phyloP scores from a whole-genome alignment of 345 rosid genomes.

The Boechera retrofracta region DNA sequence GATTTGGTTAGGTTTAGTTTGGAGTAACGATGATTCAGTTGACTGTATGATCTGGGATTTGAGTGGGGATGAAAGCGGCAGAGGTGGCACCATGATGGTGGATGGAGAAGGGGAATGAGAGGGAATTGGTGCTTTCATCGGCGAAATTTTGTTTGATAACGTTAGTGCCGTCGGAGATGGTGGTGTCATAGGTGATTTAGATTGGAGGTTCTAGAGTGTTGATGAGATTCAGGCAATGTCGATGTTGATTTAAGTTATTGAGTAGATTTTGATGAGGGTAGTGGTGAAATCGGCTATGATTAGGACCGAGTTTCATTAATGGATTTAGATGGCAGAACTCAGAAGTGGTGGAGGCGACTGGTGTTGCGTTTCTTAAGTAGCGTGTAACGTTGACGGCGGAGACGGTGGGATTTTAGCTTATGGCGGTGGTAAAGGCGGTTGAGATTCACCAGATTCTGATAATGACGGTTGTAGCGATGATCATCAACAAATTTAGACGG shows the following conservation, averaged over 20 bases:
- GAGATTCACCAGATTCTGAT: too few species aligned
- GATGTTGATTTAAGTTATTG: constrained; percentile 1
- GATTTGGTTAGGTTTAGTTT: background rate
- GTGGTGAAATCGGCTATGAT: background rate
- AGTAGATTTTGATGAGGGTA: background rate
- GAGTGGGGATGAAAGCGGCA: background rate
- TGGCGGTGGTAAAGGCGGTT: background rate
- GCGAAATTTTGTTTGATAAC: too few species aligned
- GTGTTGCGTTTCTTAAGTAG: background rate
- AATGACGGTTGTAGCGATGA: too few species aligned
- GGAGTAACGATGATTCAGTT: background rate
- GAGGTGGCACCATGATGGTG: background rate
- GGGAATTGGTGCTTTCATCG: background rate
- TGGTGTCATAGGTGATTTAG: background rate
- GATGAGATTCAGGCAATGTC: background rate
- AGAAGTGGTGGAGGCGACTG: background rate
- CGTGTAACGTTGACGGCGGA: background rate
- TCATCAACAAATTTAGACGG: too few species aligned
- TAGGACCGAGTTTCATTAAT: background rate
- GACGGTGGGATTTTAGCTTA: background rate
- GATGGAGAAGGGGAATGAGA: background rate
- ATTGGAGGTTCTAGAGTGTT: background rate
- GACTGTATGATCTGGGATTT: background rate
- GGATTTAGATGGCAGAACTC: background rate
- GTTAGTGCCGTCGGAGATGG: background rate